phyloP scores from a whole-genome alignment of 2,329 filamentous ascomycete species.

The Colletotrichum melonis region DNA sequence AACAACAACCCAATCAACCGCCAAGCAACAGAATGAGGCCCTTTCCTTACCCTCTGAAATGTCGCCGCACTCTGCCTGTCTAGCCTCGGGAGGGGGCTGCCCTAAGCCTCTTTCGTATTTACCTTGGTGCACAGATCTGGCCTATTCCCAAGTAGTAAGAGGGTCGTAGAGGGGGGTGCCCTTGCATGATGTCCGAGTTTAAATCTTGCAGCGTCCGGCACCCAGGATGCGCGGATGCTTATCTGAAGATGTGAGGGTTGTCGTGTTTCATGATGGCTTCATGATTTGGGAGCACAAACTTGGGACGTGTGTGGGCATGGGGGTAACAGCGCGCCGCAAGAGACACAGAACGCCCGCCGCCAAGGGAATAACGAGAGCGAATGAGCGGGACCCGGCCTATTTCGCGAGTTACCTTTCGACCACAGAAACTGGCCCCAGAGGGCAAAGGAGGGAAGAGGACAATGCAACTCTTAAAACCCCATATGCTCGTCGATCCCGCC shows the following conservation, averaged over 20 bases:
- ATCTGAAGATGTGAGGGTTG: conserved; percentile 34
- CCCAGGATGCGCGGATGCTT: conserved; percentile 28
- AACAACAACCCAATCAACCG: conserved; percentile 28
- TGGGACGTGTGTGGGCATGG: conserved; percentile 4
- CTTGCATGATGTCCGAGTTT: conserved; percentile 22
- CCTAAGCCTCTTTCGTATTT: not conserved
- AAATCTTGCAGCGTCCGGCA: conserved; percentile 25
- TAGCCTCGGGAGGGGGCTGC: not conserved
- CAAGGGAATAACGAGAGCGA: conserved; percentile 18
- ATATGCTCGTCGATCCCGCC: conserved; percentile 12
- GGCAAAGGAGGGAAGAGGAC: not conserved
- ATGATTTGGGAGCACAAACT: conserved; percentile 28
- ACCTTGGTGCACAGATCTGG: conserved; percentile 6
- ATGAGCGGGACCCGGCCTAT: not conserved
- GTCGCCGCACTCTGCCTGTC: not conserved
- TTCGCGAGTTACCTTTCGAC: not conserved
- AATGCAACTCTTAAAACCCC: conserved; percentile 28
- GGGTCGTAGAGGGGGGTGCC: not conserved
- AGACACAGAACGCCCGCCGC: not conserved
- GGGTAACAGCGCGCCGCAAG: not conserved
- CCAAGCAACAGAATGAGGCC: not conserved
- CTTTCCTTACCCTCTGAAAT: not conserved
- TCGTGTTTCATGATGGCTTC: conserved; percentile 38
- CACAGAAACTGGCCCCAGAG: too few species aligned
- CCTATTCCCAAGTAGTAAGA: not conserved